A percentile compares a stretch with the other conserved stretches of the same genome.
phyloP scores from a whole-genome alignment of 305 asterid genomes.

The Solanum hybrid region DNA sequence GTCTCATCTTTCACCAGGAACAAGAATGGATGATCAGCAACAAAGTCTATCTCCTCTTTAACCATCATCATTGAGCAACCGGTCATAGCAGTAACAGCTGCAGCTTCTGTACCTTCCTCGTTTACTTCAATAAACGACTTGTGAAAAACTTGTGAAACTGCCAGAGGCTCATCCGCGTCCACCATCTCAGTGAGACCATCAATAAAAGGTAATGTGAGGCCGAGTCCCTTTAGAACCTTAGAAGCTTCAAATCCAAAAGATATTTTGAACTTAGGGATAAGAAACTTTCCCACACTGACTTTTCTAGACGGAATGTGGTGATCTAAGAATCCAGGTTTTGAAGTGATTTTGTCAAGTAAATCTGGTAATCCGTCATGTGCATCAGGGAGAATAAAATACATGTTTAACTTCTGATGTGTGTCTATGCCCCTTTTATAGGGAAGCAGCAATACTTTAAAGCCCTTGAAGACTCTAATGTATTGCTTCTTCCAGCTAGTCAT shows the following conservation, averaged over 20 bases:
- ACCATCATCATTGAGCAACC: too few relatives aligned
- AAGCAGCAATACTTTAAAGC: conserved; percentile 53
- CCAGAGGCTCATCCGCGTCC: conserved; percentile 21
- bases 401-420: conserved; percentile 39
- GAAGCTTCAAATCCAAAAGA: neutral
- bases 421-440: conserved; percentile 66
- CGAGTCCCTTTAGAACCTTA: neutral
- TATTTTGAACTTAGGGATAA: conserved; percentile 10
- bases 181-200: conserved; percentile 59
- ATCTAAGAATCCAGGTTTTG: conserved; percentile 2
- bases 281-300: neutral
- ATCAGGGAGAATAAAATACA: conserved; percentile 69
- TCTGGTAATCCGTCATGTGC: conserved; percentile 25
- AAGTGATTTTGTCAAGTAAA: conserved; percentile 4
- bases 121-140: conserved; percentile 13
- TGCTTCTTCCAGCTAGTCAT: conserved; percentile 63
- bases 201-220: conserved; percentile 35
- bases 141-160: conserved; percentile 50
- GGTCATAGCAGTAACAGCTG: conserved; percentile 21
- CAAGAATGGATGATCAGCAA: neutral
- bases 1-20: neutral
- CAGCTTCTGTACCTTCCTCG: neutral
- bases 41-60: neutral
- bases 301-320: neutral
- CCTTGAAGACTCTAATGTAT: conserved; percentile 30